phyloP scores from a whole-genome alignment of 257 asterid genomes.

The Plectranthus barbatus region DNA sequence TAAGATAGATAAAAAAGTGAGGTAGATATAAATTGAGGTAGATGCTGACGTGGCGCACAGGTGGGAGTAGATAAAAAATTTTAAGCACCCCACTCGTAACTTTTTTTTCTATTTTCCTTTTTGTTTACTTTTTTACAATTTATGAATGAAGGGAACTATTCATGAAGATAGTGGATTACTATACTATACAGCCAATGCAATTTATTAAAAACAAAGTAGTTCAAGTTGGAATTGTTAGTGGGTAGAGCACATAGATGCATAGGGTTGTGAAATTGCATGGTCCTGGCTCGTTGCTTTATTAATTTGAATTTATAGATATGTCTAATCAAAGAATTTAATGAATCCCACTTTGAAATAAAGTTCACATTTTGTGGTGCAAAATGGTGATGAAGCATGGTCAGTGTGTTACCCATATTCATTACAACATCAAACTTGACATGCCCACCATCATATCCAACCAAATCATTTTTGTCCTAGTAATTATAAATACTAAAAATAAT shows the following conservation, averaged over 20 bases:
- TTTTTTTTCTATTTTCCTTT: no score
- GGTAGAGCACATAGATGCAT: conserved; percentile 1
- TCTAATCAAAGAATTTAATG: not conserved
- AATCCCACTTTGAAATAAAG: conserved; percentile 9
- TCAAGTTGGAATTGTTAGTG: no score
- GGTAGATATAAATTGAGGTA: no score
- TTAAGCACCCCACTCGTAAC: no score
- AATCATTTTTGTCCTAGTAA: not conserved
- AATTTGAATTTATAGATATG: not conserved
- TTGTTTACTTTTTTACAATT: no score
- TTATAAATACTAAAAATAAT: not conserved
- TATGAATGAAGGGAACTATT: no score
- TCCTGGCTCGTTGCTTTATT: not conserved
- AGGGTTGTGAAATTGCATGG: not conserved
- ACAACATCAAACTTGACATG: conserved; percentile 7
- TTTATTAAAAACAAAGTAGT: no score
- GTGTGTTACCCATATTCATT: conserved; percentile 5
- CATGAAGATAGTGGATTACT: no score
- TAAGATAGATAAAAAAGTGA: no score
- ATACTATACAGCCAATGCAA: no score
- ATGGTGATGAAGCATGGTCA: conserved; percentile 2
- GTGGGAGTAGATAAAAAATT: no score
- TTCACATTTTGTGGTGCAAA: conserved; percentile 21
- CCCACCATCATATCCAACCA: not conserved
- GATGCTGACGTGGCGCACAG: no score